A percentile compares a stretch with the other conserved stretches of the same genome.
phyloP scores from a whole-genome alignment of 2,329 filamentous ascomycete species.

The Fusarium xyrophilum region DNA sequence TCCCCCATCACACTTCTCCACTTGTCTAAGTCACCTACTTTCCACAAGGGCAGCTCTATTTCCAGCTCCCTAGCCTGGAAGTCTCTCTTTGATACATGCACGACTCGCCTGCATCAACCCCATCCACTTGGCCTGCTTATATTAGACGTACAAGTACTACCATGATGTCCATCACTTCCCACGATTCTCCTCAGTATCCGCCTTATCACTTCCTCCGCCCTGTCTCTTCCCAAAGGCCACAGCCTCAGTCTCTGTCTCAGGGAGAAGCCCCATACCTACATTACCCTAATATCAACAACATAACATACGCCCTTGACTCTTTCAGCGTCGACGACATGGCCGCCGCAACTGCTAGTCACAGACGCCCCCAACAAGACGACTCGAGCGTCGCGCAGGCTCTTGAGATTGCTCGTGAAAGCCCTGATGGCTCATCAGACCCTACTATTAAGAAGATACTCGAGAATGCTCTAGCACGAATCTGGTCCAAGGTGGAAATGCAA shows the following conservation, averaged over 20 bases:
- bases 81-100: constrained; percentile 42
- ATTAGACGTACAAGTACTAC: constrained; percentile 42
- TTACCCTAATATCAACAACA: constrained; percentile 27
- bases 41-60: constrained; percentile 37
- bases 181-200: constrained; percentile 37
- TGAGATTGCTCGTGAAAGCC: constrained; percentile 76
- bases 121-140: constrained; percentile 40
- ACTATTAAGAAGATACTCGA: constrained; percentile 71
- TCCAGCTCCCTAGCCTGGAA: constrained; percentile 41
- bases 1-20: constrained; percentile 34
- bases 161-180: constrained; percentile 43
- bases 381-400: constrained; percentile 70
- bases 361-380: constrained; percentile 42
- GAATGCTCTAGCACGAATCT: constrained; percentile 67
- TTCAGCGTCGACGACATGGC: constrained; percentile 30
- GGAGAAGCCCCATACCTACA: constrained; percentile 33
- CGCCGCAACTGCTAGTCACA: constrained; percentile 26
- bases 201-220: constrained; percentile 37
- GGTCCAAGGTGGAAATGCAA: constrained; percentile 69
- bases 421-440: constrained; percentile 69
- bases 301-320: constrained; percentile 18
- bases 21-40: constrained; percentile 35
- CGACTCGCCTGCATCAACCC: constrained; percentile 42
- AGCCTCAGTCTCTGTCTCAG: constrained; percentile 35
- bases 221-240: constrained; percentile 29